These are phyloP conservation scores for Hordeum pubiflorum DNA, from an alignment of 202 grass and related monocot species.

Conservation along the genomic window DNA sequence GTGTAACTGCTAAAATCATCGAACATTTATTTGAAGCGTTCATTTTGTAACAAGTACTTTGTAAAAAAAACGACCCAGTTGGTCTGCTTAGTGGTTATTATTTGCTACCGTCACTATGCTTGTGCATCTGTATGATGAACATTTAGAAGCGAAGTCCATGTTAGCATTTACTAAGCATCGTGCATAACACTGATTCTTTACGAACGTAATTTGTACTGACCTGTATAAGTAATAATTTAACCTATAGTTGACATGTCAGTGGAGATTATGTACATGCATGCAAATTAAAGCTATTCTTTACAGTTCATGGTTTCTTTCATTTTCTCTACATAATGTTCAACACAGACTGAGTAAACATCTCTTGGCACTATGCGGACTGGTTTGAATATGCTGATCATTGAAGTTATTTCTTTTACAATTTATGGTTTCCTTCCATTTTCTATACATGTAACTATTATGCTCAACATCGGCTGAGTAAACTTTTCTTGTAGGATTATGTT, in stretches of 20 bases:
- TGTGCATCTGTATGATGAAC: not conserved
- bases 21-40: not conserved
- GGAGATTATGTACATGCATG: not conserved
- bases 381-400: conserved; percentile 59
- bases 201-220: not conserved
- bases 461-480: conserved; percentile 14
- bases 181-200: not conserved
- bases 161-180: not conserved
- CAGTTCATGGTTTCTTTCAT: not conserved
- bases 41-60: not conserved
- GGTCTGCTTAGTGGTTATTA: not conserved
- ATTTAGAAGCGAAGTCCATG: not conserved
- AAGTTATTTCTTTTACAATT: not conserved
- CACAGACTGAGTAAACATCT: not conserved
- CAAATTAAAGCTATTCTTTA: not conserved
- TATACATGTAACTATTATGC: not conserved
- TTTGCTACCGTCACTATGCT: not conserved
- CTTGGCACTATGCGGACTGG: conserved; percentile 82
- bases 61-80: not conserved
- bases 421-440: not conserved
- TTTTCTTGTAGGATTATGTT: conserved; percentile 68
- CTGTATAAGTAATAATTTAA: not conserved
- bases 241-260: not conserved
- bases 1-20: not conserved
- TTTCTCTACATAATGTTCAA: conserved; percentile 4